Base-by-base conservation (phyloP, 176 grass and related monocot species). In the Juncus inflexus region DNA sequence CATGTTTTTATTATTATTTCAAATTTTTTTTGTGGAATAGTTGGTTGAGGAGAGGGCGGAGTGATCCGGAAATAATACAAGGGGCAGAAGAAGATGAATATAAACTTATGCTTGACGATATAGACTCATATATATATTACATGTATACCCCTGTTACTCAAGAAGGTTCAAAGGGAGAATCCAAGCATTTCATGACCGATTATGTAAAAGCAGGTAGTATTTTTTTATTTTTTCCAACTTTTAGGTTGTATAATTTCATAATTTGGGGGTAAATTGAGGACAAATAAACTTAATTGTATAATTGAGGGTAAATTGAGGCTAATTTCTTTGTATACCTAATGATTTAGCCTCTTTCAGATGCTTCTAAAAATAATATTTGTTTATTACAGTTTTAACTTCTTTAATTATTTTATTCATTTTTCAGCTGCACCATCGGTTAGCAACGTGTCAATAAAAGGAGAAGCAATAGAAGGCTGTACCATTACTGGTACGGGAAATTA, bases 351-450 rank as follows among this genome's bases (percentile, higher is more conserved):
- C 63, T 35, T 35, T 51, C 8, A 7, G 10, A 35, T 10, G 10
- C 16, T 67, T 52, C 38, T 12, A 10, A 15, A 66, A 35, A 12
- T 52, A 67, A 52, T 19, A 16, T 37, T 55, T 12, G 40, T 37
- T 54, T 6, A 69, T 11, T 39, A 51, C 52, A 28, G n/a, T 65
- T 72, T n/a, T 53, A 37, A 67, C 50, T 15, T 74, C 73, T 35
- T 63, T 63, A 35, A 40, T 54, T 64, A 10, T 84, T 67, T 28
- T 28, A 47, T 47, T 70, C 67, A 77, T 58, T 49, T 91, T 87
- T 81, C 77, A 99, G 94, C 83, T 78, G 57, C 80, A 64, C 94
- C 94, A 82, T 99, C 88, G 68, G 85, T 99, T 57, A 99, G 73
- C 39, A 77, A 86, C 76, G 89, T 92, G 41, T 68, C 61, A 53